Evolutionary conservation across 2,329 filamentous ascomycete species (phyloP), one percentile per base, ranked within the genome.

Genomic region (Chaetothyriales sp.): DNA sequence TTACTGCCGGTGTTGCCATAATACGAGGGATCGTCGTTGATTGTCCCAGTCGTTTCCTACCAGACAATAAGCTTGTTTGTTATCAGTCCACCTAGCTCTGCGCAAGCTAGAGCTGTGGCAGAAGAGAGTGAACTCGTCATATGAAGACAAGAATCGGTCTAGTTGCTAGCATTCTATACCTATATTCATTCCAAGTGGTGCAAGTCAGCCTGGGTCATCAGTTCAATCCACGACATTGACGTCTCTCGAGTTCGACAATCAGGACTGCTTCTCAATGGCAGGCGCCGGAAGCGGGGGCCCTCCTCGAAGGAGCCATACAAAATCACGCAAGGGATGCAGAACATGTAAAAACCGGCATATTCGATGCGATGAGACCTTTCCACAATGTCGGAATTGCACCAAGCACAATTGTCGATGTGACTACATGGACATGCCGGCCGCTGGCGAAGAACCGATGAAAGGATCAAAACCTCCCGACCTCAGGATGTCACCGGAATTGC

Each of bases 341-440:
- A 95, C 89, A 56, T 98, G 92, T 79, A 98, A 98, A 73, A 84
- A 86, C 67, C 82, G 92, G 67, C 92, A 98, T 70, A 98, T 98
- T 67, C 81, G 92, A 63, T 98, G 92, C 72, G 92, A 98, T 66
- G 92, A 98, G 70, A 95, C 82, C 61, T 95, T 95, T 64, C 92
- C 92, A 49, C 92, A 98, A 78, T 98, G 89, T 73, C 88, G 88
- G 64, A 98, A 98, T 71, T 98, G 92, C 72, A 95, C 90, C 56
- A 98, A 97, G 73, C 92, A 98, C 73, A 95, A 95, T 73, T 92
- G 94, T 63, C 86, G 89, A 64, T 98, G 92, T 71, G 92, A 95
- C 62, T 98, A 97, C 74, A 94, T 95, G 77, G 89, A 97, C 66
- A 82, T 83, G 64, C 80, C 85, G 47, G 75, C 80, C 46, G 76